These are phyloP conservation scores for Ceratobasidium sp. DNA, from an alignment of 1,284 basidiomycete genomes.

Conservation along the genomic window DNA sequence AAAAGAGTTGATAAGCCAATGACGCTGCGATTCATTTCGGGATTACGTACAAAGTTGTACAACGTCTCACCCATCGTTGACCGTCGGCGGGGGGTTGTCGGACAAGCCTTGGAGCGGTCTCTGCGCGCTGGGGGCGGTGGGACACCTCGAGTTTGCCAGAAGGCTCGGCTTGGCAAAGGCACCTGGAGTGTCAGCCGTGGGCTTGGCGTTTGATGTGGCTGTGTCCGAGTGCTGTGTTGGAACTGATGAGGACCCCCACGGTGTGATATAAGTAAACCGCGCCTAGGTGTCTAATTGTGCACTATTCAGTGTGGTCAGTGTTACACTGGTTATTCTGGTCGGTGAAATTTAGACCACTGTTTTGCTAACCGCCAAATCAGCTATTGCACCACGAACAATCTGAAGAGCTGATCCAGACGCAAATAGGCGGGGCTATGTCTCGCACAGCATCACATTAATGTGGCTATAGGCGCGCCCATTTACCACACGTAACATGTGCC, in stretches of 20 bases:
- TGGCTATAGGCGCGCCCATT: background rate
- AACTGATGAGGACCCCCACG: constrained; percentile 1
- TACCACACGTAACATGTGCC: background rate
- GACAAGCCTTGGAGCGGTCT: constrained; percentile 13
- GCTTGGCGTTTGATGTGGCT: constrained; percentile 45
- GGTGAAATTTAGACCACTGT: too few relatives aligned
- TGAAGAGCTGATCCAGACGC: too few relatives aligned
- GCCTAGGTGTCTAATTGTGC: background rate
- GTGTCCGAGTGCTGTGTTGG: background rate
- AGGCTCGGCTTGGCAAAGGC: background rate
- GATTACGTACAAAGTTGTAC: constrained; percentile 33
- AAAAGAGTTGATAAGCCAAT: background rate
- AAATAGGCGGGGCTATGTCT: too few relatives aligned
- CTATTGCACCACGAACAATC: too few relatives aligned
- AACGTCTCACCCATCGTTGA: constrained; percentile 15
- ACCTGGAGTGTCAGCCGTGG: background rate
- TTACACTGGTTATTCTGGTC: too few relatives aligned
- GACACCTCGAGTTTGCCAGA: background rate
- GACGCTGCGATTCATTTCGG: background rate
- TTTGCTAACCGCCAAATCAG: too few relatives aligned
- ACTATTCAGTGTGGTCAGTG: too few relatives aligned
- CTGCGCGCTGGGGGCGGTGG: background rate
- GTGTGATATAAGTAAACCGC: constrained; percentile 1
- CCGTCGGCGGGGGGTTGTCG: constrained; percentile 14
- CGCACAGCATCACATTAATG: too few relatives aligned